phyloP scores from a whole-genome alignment of 192 early-diverging fungal genomes.

The Haplosporangium gracile region DNA sequence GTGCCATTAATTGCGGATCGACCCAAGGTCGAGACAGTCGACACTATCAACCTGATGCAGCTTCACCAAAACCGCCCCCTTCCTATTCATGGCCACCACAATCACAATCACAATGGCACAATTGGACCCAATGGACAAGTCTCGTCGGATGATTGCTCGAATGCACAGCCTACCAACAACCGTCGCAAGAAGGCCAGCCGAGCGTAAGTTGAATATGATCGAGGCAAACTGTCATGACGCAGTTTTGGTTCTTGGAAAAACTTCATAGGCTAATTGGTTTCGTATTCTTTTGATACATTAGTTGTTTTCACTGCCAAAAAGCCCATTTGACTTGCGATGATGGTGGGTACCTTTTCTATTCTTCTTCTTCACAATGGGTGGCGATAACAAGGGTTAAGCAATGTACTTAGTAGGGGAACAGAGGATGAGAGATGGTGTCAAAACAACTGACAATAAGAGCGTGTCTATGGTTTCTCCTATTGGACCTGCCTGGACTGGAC shows the following conservation, averaged over 20 bases:
- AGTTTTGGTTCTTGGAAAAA: neutral
- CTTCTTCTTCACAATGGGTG: neutral
- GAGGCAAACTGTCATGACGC: too few relatives aligned
- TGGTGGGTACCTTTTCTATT: slow-evolving; percentile 56
- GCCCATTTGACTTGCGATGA: slow-evolving; percentile 84
- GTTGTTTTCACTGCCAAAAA: slow-evolving; percentile 81
- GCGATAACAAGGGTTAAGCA: neutral
- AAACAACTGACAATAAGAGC: neutral
- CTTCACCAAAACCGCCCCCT: slow-evolving; percentile 20
- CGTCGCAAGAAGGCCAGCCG: slow-evolving; percentile 68
- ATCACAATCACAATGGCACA: neutral
- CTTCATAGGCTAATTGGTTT: neutral
- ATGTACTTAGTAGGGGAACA: neutral
- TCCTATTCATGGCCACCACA: slow-evolving; percentile 8
- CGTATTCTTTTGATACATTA: neutral
- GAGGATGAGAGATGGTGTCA: neutral
- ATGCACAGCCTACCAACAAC: slow-evolving; percentile 6
- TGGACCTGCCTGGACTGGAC: neutral
- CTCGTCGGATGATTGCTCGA: slow-evolving; percentile 19
- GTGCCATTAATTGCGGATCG: slow-evolving; percentile 46
- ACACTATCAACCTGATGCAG: slow-evolving; percentile 54
- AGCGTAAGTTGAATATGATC: slow-evolving; percentile 43
- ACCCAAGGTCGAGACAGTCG: slow-evolving; percentile 55
- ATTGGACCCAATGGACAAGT: slow-evolving; percentile 10
- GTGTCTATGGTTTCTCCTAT: neutral